These are phyloP conservation scores for Porphyra umbilicalis DNA, from an alignment of 31 red algal species.

Conservation along the genomic window DNA sequence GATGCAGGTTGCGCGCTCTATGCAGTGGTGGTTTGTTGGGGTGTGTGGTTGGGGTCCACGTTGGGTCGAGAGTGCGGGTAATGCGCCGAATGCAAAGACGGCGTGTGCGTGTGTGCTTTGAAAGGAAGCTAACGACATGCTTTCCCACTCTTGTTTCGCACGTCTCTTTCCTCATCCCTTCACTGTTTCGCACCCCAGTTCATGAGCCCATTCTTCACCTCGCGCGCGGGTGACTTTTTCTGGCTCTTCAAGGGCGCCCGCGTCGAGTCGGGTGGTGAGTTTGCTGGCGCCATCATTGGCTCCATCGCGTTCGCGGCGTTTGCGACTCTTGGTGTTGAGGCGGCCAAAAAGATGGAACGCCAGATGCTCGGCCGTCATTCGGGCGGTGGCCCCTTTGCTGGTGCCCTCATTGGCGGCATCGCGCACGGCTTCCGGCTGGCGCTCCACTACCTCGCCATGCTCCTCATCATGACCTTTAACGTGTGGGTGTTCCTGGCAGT, in stretches of 20 bases:
- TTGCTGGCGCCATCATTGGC: conserved; percentile 42
- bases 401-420: conserved; percentile 8
- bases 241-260: conserved; percentile 49
- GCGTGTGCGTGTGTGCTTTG: too few species aligned
- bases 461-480: conserved; percentile 82
- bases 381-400: not conserved
- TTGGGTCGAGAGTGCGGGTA: too few species aligned
- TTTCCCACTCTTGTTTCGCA: too few species aligned
- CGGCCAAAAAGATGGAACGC: not conserved
- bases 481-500: conserved; percentile 67
- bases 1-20: too few species aligned
- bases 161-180: not conserved
- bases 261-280: conserved; percentile 40
- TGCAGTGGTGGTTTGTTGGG: too few species aligned
- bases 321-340: conserved; percentile 18
- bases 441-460: conserved; percentile 69
- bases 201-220: conserved; percentile 63
- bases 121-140: too few species aligned
- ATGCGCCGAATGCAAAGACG: too few species aligned
- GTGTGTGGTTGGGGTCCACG: too few species aligned
- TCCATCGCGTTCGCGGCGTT: conserved; percentile 34
- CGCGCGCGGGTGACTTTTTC: conserved; percentile 26
- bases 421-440: conserved; percentile 11
- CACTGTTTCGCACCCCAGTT: not conserved
- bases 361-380: not conserved